A percentile compares a stretch with the other conserved stretches of the same genome.
Conservation (phyloP, 768 basidiomycete species). For the Lyophyllum atratum region DNA sequence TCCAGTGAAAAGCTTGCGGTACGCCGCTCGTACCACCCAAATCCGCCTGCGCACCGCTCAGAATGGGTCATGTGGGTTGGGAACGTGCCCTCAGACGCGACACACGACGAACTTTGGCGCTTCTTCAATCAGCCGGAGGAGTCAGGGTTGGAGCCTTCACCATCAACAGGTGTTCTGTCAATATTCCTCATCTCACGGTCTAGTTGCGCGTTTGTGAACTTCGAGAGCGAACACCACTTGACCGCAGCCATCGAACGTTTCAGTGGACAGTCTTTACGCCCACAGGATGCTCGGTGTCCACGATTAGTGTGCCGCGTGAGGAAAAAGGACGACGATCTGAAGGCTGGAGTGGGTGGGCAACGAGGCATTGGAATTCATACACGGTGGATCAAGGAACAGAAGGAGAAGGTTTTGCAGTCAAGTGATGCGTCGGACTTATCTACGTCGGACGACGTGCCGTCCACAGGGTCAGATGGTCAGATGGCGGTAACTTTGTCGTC, state of each 20-base stretch:
- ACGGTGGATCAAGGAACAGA: slow-evolving; percentile 74
- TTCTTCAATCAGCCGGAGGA: slow-evolving; percentile 62
- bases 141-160: neutral
- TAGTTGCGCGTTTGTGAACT: slow-evolving; percentile 94
- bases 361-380: slow-evolving; percentile 83
- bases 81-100: slow-evolving; percentile 84
- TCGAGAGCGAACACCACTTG: slow-evolving; percentile 62
- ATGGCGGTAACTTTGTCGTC: slow-evolving; percentile 26
- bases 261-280: slow-evolving; percentile 71
- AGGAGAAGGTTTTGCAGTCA: slow-evolving; percentile 33
- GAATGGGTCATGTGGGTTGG: slow-evolving; percentile 98
- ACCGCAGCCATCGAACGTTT: slow-evolving; percentile 68
- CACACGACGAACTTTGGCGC: slow-evolving; percentile 81
- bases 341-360: slow-evolving; percentile 90
- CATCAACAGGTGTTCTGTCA: slow-evolving; percentile 64
- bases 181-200: slow-evolving; percentile 96
- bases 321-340: slow-evolving; percentile 79
- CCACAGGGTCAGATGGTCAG: slow-evolving; percentile 28
- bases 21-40: slow-evolving; percentile 68
- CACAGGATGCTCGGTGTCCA: slow-evolving; percentile 71
- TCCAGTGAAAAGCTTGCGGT: slow-evolving; percentile 29
- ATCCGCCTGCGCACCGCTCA: slow-evolving; percentile 71
- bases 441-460: slow-evolving; percentile 22
- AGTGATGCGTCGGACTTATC: slow-evolving; percentile 20
- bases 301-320: slow-evolving; percentile 83